Evolutionary conservation across 805 yeast species (phyloP).

Genomic region (Sugiyamaella marilandica): DNA sequence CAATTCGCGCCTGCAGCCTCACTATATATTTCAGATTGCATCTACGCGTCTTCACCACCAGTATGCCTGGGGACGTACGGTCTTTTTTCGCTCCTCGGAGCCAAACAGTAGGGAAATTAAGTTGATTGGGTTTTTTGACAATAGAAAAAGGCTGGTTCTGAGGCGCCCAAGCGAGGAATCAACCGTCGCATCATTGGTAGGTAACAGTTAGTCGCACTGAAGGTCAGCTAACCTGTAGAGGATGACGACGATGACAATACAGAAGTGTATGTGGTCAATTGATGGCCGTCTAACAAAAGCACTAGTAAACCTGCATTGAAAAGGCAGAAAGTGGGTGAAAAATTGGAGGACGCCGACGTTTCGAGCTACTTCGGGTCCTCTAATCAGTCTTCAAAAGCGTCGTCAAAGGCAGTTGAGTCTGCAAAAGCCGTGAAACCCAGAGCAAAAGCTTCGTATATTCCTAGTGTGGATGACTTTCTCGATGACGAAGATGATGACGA

Average conservation of each 20-base stretch:
- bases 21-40: too few species aligned
- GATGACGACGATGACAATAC: slow-evolving; percentile 5
- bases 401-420: neutral
- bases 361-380: slow-evolving; percentile 13
- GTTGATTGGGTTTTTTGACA: neutral
- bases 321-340: slow-evolving; percentile 1
- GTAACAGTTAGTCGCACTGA: neutral
- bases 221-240: slow-evolving; percentile 1
- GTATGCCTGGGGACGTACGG: slow-evolving; percentile 6
- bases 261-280: neutral
- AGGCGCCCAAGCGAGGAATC: slow-evolving; percentile 4
- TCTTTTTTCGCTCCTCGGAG: slow-evolving; percentile 3
- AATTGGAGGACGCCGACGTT: slow-evolving; percentile 10
- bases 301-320: neutral
- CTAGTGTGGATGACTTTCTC: neutral
- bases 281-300: neutral
- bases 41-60: neutral
- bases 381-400: neutral
- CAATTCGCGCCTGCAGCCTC: too few species aligned
- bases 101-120: neutral
- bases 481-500: neutral
- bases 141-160: neutral
- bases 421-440: neutral
- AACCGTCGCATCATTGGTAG: slow-evolving; percentile 9
- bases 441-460: neutral